A percentile compares a stretch with the other conserved stretches of the same genome.
phyloP scores from a whole-genome alignment of 495 filamentous ascomycete species.

The Chaetomium cochliodes region DNA sequence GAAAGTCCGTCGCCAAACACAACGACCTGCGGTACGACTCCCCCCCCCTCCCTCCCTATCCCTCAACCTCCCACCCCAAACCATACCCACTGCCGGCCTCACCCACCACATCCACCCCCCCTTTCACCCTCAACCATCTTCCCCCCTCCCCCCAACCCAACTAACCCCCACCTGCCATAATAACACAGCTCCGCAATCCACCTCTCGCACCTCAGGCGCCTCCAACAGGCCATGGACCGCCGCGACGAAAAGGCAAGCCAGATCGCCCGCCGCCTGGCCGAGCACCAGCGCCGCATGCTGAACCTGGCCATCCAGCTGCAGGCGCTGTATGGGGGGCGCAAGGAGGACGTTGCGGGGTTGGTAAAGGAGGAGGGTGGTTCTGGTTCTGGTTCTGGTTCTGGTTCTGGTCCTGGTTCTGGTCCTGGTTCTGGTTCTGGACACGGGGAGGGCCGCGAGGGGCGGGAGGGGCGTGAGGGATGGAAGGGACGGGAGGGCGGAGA shows the following conservation, averaged over 20 bases:
- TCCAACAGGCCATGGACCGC: conserved; percentile 26
- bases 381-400: too few relatives aligned
- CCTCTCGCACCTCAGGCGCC: conserved; percentile 9
- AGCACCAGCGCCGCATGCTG: conserved; percentile 27
- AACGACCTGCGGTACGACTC: conserved; percentile 24
- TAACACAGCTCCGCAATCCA: neutral
- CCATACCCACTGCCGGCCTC: neutral
- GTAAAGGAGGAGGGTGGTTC: neutral
- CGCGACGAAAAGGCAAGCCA: conserved; percentile 26
- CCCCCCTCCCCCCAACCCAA: neutral
- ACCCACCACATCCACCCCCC: neutral
- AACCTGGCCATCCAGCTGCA: conserved; percentile 30
- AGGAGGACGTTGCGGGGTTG: conserved; percentile 23
- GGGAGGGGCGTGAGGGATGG: neutral
- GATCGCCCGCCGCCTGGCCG: conserved; percentile 27
- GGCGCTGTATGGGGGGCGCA: conserved; percentile 31
- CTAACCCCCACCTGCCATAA: neutral
- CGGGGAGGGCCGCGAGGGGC: too few relatives aligned
- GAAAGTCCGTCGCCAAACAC: conserved; percentile 27
- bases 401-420: too few relatives aligned
- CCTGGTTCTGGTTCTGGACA: too few relatives aligned
- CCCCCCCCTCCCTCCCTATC: neutral
- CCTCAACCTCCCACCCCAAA: neutral
- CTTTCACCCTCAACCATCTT: neutral
- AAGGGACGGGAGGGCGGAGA: neutral